These are phyloP conservation scores for Extremus antarcticus DNA, from an alignment of 495 filamentous ascomycete species.

Conservation along the genomic window DNA sequence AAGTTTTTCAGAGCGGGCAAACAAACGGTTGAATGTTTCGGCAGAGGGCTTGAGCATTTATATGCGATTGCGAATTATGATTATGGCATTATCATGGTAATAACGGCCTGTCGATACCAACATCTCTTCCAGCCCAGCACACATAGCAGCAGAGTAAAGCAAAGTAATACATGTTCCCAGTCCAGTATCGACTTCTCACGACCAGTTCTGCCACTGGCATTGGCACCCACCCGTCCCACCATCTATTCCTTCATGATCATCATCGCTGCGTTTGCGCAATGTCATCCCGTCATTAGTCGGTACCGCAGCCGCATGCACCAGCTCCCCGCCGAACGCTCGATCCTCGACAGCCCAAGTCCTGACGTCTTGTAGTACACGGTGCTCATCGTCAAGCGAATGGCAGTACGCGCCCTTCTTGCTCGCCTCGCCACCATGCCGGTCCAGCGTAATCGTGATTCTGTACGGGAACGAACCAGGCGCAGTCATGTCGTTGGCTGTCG, in stretches of 20 bases:
- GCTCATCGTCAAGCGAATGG: conserved; percentile 47
- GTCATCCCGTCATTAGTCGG: conserved; percentile 32
- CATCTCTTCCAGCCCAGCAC: no score
- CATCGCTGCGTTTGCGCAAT: conserved; percentile 8
- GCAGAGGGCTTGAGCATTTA: no score
- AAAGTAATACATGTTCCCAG: no score
- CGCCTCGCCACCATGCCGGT: conserved; percentile 55
- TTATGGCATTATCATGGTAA: no score
- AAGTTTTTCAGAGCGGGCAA: no score
- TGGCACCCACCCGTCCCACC: conserved; percentile 63
- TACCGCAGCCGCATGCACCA: conserved; percentile 48
- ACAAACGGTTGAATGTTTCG: no score
- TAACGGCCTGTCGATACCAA: no score
- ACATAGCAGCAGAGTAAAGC: no score
- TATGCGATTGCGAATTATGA: not conserved
- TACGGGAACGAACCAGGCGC: conserved; percentile 75
- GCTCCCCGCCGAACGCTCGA: conserved; percentile 45
- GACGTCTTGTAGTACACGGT: conserved; percentile 41
- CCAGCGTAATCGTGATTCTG: conserved; percentile 67
- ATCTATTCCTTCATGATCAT: conserved; percentile 48
- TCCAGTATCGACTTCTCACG: no score
- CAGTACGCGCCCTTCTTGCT: conserved; percentile 59
- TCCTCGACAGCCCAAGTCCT: conserved; percentile 47
- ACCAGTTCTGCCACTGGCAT: conserved; percentile 64
- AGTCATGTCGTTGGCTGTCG: conserved; percentile 43